phyloP scores from a whole-genome alignment of 306 rosid species.

The Citrullus amarus region DNA sequence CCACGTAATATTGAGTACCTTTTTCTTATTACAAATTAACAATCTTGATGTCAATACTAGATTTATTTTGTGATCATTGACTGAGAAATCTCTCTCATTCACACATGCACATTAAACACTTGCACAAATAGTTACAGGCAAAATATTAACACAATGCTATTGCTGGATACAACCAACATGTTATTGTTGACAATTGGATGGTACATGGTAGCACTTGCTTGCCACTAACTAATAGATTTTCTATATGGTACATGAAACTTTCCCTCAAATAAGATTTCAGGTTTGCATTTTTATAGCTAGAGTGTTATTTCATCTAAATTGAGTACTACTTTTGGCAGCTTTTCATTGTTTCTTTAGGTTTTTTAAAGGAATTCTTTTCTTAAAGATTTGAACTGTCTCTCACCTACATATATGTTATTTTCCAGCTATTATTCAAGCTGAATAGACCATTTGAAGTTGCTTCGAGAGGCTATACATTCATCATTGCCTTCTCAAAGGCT shows the following conservation, averaged over 20 bases:
- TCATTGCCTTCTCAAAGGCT: slow-evolving; percentile 85
- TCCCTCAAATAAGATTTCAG: neutral
- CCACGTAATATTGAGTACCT: neutral
- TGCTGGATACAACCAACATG: neutral
- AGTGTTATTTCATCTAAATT: neutral
- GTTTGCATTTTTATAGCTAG: neutral
- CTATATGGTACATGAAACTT: neutral
- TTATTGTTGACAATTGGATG: slow-evolving; percentile 1
- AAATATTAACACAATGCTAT: neutral
- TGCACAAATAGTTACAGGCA: neutral
- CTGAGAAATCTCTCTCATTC: neutral
- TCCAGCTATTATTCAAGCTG: slow-evolving; percentile 88
- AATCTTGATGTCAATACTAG: neutral
- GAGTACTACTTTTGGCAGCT: neutral
- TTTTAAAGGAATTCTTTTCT: neutral
- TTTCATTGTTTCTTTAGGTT: neutral
- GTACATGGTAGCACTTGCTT: neutral
- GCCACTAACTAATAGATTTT: neutral
- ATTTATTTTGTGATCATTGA: neutral
- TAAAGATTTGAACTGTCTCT: neutral
- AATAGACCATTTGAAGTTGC: slow-evolving; percentile 84
- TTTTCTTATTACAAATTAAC: neutral
- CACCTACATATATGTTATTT: slow-evolving; percentile 17
- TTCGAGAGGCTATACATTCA: slow-evolving; percentile 82
- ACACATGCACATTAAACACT: neutral